Conservation (phyloP, 768 basidiomycete genomes). For the Mycena amicta region DNA sequence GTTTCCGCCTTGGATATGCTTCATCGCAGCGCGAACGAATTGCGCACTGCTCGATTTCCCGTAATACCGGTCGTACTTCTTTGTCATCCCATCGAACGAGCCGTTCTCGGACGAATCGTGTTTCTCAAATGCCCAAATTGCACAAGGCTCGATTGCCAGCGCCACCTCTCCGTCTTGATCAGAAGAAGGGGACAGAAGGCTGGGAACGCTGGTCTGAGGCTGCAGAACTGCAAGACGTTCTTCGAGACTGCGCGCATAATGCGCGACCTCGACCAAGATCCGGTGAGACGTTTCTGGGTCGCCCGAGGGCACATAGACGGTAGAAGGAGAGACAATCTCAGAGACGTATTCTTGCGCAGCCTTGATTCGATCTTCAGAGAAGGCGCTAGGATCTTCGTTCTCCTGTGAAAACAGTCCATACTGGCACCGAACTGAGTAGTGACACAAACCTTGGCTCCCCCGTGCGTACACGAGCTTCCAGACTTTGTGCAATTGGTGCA, state of each 20-base stretch:
- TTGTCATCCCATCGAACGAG: background rate
- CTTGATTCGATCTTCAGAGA: background rate
- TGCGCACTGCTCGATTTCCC: background rate
- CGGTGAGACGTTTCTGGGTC: background rate
- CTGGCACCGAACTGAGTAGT: background rate
- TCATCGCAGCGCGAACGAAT: background rate
- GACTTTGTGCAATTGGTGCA: background rate
- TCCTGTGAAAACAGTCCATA: background rate
- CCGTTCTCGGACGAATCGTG: background rate
- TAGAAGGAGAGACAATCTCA: background rate
- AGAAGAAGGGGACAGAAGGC: background rate
- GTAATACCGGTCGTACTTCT: background rate
- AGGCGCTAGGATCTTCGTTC: background rate
- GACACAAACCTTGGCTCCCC: background rate
- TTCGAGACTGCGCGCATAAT: constrained; percentile 1
- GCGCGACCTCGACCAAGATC: background rate
- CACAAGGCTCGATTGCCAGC: background rate
- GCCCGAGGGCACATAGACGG: background rate
- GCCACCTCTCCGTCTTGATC: background rate
- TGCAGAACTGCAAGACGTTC: background rate
- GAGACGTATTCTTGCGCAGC: background rate
- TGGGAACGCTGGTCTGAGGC: background rate
- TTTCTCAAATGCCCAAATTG: background rate
- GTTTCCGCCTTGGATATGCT: background rate
- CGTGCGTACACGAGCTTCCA: background rate